Evolutionary conservation across 2,329 filamentous ascomycete species (phyloP).

Genomic region (Xylogone sp.): DNA sequence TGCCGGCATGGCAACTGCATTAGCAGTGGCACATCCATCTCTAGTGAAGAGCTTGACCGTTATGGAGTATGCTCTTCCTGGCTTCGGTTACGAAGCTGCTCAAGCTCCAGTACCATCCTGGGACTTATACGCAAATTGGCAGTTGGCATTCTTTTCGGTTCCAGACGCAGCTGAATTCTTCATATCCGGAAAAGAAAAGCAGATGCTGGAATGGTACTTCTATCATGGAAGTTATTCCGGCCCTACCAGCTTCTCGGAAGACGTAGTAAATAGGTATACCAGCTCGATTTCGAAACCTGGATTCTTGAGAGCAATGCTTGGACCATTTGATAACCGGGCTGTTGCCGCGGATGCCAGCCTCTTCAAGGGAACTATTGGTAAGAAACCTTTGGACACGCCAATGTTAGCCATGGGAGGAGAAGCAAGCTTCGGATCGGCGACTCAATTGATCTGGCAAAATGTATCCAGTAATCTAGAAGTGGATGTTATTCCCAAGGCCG

Average conservation of each 20-base stretch:
- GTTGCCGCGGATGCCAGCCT: background rate
- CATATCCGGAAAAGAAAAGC: slow-evolving; percentile 36
- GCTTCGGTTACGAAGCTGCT: slow-evolving; percentile 35
- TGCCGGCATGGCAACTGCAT: slow-evolving; percentile 35
- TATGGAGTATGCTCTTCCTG: slow-evolving; percentile 38
- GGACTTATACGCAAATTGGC: slow-evolving; percentile 38
- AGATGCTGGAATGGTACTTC: slow-evolving; percentile 44
- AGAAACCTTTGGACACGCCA: background rate
- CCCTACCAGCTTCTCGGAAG: background rate
- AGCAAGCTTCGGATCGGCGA: background rate
- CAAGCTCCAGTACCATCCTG: slow-evolving; percentile 29
- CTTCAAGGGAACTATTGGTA: background rate
- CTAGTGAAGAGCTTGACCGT: slow-evolving; percentile 33
- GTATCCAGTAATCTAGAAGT: background rate
- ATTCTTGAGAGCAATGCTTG: background rate
- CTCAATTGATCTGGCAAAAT: background rate
- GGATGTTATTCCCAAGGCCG: background rate
- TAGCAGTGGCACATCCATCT: slow-evolving; percentile 33
- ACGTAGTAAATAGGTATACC: background rate
- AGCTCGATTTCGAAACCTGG: background rate
- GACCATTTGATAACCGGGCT: background rate
- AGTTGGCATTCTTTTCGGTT: slow-evolving; percentile 42
- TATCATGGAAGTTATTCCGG: slow-evolving; percentile 41
- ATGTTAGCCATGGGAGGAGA: background rate
- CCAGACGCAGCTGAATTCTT: slow-evolving; percentile 43